Conservation (phyloP, 2,329 filamentous ascomycete species). For the Fusarium sp. region DNA sequence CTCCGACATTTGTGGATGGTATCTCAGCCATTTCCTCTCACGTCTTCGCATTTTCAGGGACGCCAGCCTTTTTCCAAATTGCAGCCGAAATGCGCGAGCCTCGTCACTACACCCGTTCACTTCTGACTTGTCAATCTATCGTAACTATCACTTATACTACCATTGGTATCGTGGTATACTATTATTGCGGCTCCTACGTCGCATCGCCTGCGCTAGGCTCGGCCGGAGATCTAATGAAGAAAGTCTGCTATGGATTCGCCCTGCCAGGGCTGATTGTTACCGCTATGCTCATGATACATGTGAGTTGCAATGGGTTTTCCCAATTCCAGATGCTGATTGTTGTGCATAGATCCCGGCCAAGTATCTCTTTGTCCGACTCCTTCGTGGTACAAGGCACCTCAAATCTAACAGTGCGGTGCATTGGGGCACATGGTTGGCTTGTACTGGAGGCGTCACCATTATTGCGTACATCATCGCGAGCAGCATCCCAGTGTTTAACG, state of each 20-base stretch:
- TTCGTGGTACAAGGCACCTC: constrained; percentile 43
- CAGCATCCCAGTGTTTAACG: neutral
- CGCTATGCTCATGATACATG: constrained; percentile 40
- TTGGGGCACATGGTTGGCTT: constrained; percentile 41
- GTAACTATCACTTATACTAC: constrained; percentile 48
- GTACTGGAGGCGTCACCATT: constrained; percentile 1
- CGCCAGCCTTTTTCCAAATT: constrained; percentile 48
- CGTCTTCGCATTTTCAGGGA: constrained; percentile 52
- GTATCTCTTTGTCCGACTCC: constrained; percentile 42
- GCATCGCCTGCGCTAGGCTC: constrained; percentile 59
- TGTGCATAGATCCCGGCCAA: constrained; percentile 31
- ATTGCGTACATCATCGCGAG: constrained; percentile 8
- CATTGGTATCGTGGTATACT: constrained; percentile 55
- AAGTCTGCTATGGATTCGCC: constrained; percentile 55
- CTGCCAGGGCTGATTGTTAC: constrained; percentile 44
- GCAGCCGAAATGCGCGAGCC: constrained; percentile 50
- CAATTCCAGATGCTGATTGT: neutral
- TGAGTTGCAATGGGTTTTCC: constrained; percentile 12
- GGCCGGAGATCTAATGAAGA: constrained; percentile 55
- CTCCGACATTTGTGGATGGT: constrained; percentile 45
- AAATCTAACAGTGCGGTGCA: constrained; percentile 36
- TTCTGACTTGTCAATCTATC: constrained; percentile 40
- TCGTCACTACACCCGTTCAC: constrained; percentile 37
- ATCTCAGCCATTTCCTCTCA: constrained; percentile 46
- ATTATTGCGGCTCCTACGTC: constrained; percentile 58